Base-by-base conservation (phyloP, 2,329 filamentous ascomycete genomes). In the Lachnellula cervina region DNA sequence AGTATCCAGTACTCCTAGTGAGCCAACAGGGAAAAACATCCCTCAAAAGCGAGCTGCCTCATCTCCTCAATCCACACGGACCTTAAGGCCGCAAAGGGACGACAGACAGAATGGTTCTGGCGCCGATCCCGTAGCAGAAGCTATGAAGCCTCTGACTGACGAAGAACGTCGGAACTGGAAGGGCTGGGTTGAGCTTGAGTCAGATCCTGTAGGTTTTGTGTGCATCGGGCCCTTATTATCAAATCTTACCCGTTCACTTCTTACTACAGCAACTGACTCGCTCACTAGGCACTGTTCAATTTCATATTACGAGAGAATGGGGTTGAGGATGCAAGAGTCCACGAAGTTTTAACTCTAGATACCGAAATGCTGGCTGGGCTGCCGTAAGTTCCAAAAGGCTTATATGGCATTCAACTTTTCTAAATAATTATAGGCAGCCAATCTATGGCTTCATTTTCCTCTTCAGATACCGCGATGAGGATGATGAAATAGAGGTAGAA, bases 361-460 rank as follows among this genome's bases (percentile, higher is more conserved):
- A 78, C 85, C 59, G 79, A 82, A 8, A 79, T 80, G 52, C 74
- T 91, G 32, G 74, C 75, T n/a, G 72, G 77, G 40, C 74, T 93
- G 34, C 82, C 86, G 83, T 88, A 72, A 66, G 78, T 64, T 13
- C n/a, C 17, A 19, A 9, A 11, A 21, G 28, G 48, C 19, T 48
- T 34, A 32, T 23, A 23, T 23, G 21, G 21, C 21, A 48, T 52
- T 45, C 14, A 14, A 57, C 19, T 49, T 56, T 19, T 9, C 62
- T 76, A 50, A 75, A 62, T 6, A 55, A 54, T 6, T n/a, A 17
- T 64, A 89, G 86, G 5, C 81, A 87, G 64, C 88, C 89, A 1
- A 80, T 94, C 2, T 84, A 90, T 64, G 93, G 93, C 2, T 74
- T 97, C n/a, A 88, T 99, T 49, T 94, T 97, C 60, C 80, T 96